These are phyloP conservation scores for Chaetomidium leptoderma DNA, from an alignment of 495 filamentous ascomycete genomes.

Conservation along the genomic window DNA sequence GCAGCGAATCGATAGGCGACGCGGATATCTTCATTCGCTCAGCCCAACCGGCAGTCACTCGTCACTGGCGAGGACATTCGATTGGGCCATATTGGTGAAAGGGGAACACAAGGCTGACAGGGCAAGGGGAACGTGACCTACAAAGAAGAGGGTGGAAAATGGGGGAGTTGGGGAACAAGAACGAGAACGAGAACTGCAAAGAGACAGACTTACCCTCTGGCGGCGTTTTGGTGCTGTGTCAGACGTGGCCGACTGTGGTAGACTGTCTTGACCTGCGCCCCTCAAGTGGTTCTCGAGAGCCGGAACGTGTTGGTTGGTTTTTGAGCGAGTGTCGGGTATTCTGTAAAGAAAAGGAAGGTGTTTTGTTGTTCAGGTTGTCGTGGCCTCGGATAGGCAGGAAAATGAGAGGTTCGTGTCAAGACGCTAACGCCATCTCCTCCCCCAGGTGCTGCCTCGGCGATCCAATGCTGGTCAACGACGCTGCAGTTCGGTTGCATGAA, in stretches of 20 bases:
- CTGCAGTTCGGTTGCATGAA: not conserved
- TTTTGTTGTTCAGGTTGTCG: no score
- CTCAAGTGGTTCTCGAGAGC: not conserved
- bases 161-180: no score
- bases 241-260: not conserved
- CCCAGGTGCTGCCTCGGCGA: no score
- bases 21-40: constrained; percentile 7
- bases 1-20: constrained; percentile 16
- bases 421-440: not conserved
- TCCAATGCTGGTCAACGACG: constrained; percentile 1
- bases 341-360: not conserved
- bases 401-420: not conserved
- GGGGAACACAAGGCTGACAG: constrained; percentile 2
- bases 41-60: constrained; percentile 9
- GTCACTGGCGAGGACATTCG: not conserved
- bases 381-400: no score
- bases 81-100: constrained; percentile 9
- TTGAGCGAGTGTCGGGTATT: no score
- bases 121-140: constrained; percentile 7
- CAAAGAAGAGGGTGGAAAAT: not conserved
- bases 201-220: not conserved
- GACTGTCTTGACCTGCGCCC: not conserved
- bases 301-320: no score
- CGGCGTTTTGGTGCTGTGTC: not conserved
- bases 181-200: not conserved